These are phyloP conservation scores for Schwanniomyces polymorphus DNA, from an alignment of 805 yeast genomes.

Conservation along the genomic window DNA sequence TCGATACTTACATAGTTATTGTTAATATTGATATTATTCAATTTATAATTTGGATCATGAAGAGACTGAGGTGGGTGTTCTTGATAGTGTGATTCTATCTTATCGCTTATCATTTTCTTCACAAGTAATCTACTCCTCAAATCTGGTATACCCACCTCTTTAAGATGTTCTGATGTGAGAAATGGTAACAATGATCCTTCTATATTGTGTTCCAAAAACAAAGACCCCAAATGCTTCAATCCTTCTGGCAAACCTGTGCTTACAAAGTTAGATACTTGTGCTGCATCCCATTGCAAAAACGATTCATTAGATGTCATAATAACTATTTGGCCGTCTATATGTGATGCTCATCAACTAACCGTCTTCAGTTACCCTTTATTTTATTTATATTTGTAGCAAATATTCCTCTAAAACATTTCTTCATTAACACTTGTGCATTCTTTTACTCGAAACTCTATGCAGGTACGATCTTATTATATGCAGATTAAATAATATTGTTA, in stretches of 20 bases:
- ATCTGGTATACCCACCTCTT: slow-evolving; percentile 64
- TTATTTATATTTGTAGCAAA: background rate
- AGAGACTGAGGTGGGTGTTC: slow-evolving; percentile 21
- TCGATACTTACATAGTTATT: slow-evolving; percentile 36
- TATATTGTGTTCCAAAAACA: slow-evolving; percentile 58
- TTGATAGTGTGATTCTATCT: slow-evolving; percentile 40
- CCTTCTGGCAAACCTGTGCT: slow-evolving; percentile 22
- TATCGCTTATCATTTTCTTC: slow-evolving; percentile 57
- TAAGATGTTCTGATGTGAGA: slow-evolving; percentile 66
- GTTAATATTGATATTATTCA: slow-evolving; percentile 33
- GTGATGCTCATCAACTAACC: background rate
- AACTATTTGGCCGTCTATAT: background rate
- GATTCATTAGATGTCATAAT: slow-evolving; percentile 27
- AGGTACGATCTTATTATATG: background rate
- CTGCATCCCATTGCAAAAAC: slow-evolving; percentile 45
- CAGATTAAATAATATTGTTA: background rate
- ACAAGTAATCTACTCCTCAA: slow-evolving; percentile 59
- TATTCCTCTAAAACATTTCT: background rate
- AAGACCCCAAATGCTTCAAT: slow-evolving; percentile 17
- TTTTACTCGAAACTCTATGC: background rate
- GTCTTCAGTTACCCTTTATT: background rate
- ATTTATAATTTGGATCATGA: slow-evolving; percentile 26
- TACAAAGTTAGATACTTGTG: slow-evolving; percentile 41
- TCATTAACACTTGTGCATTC: background rate
- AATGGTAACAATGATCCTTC: slow-evolving; percentile 73